Evolutionary conservation across 352 stramenopile species (phyloP), one percentile per base, ranked within the genome.

Genomic region (Phytophthora uliginosa): DNA sequence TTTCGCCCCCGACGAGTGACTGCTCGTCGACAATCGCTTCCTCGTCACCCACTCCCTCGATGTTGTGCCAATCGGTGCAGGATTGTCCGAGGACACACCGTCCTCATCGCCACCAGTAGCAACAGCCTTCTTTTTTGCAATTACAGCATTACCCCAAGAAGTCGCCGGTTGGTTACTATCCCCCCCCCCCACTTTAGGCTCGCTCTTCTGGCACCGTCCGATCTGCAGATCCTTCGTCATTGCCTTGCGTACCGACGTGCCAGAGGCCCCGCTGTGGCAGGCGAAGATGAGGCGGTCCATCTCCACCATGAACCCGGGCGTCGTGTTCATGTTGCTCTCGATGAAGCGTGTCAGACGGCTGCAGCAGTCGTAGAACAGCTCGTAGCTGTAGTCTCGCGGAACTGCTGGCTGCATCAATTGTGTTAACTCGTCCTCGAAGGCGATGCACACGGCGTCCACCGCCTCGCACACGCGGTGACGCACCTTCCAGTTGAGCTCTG

Each of bases 261-360:
- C 79, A 0, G 78, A 76, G 17, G 77, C 77, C 17, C 77, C 77
- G 60, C 74, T 89, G 63, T 90, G 82, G 64, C 84, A 92, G 15
- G 84, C 82, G 34, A 89, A 61, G 47, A 92, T 89, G 54, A 90
- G 77, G 55, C 84, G 84, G 58, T 90, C 84, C 84, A 92, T 92
- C 53, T 92, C 78, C 74, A 82, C 58, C 24, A 71, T 53, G 66
- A 92, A 92, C n/a, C 84, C 84, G n/a, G 76, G 68, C 63, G 82
- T 87, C 38, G 82, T 92, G 45, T 63, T 63, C 81, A 92, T 87
- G 58, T 89, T 88, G 5, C 34, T 66, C 10, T 63, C 58, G 63
- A 92, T 90, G 45, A 85, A 92, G 31, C 57, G 17, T 8, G 82
- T 69, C 60, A 92, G 51, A 9, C 72, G 74, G 40, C 74, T 70